A percentile compares a stretch with the other conserved stretches of the same genome.
Evolutionary conservation across 129 eudicot species (phyloP).

Genomic region (Rutidosis leptorrhynchoides): DNA sequence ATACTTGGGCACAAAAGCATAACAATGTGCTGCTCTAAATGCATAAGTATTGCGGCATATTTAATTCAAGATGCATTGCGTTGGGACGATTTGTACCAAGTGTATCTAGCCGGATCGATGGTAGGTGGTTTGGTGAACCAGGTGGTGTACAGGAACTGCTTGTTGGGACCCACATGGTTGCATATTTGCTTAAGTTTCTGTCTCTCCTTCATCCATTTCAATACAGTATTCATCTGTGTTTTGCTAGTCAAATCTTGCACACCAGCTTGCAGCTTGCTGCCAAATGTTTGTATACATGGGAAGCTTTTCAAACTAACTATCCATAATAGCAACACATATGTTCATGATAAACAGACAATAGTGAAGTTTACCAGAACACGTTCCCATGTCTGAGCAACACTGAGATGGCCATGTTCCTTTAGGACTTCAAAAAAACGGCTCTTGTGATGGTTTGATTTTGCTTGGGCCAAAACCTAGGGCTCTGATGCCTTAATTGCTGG

Average conservation of each 20-base stretch:
- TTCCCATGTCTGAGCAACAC: slow-evolving; percentile 86
- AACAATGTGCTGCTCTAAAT: not conserved
- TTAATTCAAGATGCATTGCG: slow-evolving; percentile 36
- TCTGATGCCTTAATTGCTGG: slow-evolving; percentile 88
- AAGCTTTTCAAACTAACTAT: not conserved
- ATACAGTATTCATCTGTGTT: slow-evolving; percentile 80
- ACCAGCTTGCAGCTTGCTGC: slow-evolving; percentile 94
- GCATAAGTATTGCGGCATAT: not conserved
- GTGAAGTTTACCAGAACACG: slow-evolving; percentile 56
- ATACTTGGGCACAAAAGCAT: slow-evolving; percentile 10
- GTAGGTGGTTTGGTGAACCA: slow-evolving; percentile 76
- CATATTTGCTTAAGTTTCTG: slow-evolving; percentile 86
- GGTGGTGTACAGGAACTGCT: slow-evolving; percentile 86
- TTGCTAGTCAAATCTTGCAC: slow-evolving; percentile 70
- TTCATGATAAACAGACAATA: not conserved
- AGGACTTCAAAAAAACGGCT: slow-evolving; percentile 23
- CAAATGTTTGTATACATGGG: not conserved
- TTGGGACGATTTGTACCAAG: slow-evolving; percentile 31
- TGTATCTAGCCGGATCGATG: slow-evolving; percentile 39
- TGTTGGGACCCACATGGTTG: slow-evolving; percentile 81
- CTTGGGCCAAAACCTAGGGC: slow-evolving; percentile 77
- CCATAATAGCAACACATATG: not conserved
- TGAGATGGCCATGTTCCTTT: slow-evolving; percentile 90
- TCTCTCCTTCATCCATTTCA: slow-evolving; percentile 97
- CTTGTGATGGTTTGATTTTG: slow-evolving; percentile 67